Evolutionary conservation across 108 stramenopile genomes (phyloP), one percentile per base, ranked within the genome.

Genomic region (Schizochytrium sp.): DNA sequence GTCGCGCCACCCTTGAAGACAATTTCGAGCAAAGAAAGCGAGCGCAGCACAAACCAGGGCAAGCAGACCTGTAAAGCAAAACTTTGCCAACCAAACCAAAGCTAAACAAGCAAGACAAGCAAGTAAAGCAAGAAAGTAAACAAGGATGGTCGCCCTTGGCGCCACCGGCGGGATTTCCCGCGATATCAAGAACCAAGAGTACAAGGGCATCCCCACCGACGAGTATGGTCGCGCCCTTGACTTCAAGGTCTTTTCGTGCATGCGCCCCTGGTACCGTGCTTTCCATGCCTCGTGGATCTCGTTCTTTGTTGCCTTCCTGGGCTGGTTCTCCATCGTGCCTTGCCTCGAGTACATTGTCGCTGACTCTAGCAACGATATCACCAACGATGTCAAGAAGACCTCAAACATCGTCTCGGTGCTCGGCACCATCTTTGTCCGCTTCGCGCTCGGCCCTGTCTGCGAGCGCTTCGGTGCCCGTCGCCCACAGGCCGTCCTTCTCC

Each of bases 301-400:
- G 43, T 90, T 90, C 89, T 90, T 91, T 87, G 51, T 90, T n/a
- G 91, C 91, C 14, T 91, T 91, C 91, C 45, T 57, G 23, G 76
- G 88, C 60, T 91, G 91, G 91, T 91, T 91, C 87, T 10, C 89
- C n/a, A 89, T 92, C 28, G 76, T 88, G 87, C 92, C 18, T 89
- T 89, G 28, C 91, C 76, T 83, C 51, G 76, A 83, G 51, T 83
- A 83, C 76, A 53, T 92, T 18, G 88, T 92, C 43, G 72, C 90
- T 6, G 91, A 91, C 41, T 88, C 90, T 57, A 91, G 88, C 60
- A 88, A 88, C 12, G 90, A 89, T 90, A 53, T 92, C 16, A 91
- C 90, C 48, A 44, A 25, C 45, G 88, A 90, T 72, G 88, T 91
- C 53, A 60, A 90, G 10, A 76, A 88, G 45, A 90, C 89, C 34